A percentile compares a stretch with the other conserved stretches of the same genome.
Conservation (phyloP, 2,329 filamentous ascomycete genomes). For the Sporothrix dimorphospora region DNA sequence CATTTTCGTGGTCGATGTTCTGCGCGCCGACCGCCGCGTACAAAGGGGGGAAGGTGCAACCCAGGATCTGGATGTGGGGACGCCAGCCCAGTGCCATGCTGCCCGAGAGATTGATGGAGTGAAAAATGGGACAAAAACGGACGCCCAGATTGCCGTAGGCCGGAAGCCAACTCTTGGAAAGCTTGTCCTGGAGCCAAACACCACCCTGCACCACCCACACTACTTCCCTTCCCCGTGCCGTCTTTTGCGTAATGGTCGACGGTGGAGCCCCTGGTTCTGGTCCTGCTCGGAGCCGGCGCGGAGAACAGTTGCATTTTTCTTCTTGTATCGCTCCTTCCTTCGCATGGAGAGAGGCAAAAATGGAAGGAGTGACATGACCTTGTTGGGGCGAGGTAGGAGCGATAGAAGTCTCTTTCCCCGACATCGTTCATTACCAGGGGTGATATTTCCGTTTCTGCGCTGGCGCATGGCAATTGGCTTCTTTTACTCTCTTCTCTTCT, state of each 20-base stretch:
- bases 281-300: conserved; percentile 27
- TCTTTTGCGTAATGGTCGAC: conserved; percentile 15
- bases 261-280: conserved; percentile 3
- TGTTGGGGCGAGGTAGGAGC: conserved; percentile 20
- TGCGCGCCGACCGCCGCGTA: neutral
- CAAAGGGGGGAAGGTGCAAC: conserved; percentile 3
- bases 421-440: neutral
- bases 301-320: conserved; percentile 2
- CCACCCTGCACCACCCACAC: neutral
- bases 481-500: neutral
- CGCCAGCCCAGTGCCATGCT: neutral
- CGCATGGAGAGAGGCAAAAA: neutral
- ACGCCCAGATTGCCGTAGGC: conserved; percentile 19
- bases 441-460: neutral
- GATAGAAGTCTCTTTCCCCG: neutral
- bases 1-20: neutral
- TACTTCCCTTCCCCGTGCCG: conserved; percentile 18
- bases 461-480: neutral
- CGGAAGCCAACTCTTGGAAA: conserved; percentile 22
- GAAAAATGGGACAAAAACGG: neutral
- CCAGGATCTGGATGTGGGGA: conserved; percentile 23
- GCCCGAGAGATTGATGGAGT: neutral
- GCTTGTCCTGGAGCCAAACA: conserved; percentile 8
- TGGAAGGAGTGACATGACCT: neutral
- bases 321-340: neutral